Base-by-base conservation (phyloP, 2,329 filamentous ascomycete species). In the Cadophora gregata region DNA sequence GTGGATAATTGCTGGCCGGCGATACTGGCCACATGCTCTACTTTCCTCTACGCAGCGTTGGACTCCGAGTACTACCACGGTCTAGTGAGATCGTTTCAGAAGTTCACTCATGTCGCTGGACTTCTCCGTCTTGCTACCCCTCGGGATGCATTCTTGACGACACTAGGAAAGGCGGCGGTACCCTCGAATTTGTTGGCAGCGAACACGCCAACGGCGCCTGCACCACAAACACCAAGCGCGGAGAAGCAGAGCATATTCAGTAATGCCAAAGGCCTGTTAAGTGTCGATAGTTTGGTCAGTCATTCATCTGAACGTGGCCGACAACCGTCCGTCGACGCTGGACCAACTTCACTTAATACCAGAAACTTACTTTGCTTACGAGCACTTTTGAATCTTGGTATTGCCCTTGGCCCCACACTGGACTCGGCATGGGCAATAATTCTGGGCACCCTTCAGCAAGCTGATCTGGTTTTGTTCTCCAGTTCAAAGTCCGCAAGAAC, bases 1-100 rank as follows among this genome's bases (percentile, higher is more conserved):
- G 91, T 99, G 27, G 93, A 96, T 4, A 86, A 92, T 71, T 98
- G 95, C 77, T 99, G 96, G 96, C 96, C 96, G 56, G 96, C 96
- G 14, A 90, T 98, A 47, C 86, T 99, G 59, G 95, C 96, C 0
- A 96, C 93, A 1, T 97, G 93, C 74, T 99, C 96, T 0, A 97
- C 95, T 0, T 99, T 98, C 76, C 81, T 99, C 21, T 96, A 97
- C 76, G 93, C 96, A 33, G 89, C 95, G 0, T 82, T 99, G 4
- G 96, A 99, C 76, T 91, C 93, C 0, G 93, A 97, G 62, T 97
- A 96, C 73, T 99, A 98, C 74, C 94, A 97, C 72, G 88, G 90
- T 10, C 82, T 99, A 1, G 95, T 99, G 27, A 88, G 96, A 71
- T 92, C 95, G 0, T 97, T 98, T 72, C 96, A 99, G 75, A 93